These are phyloP conservation scores for thale cress (Arabidopsis thaliana) DNA, from an alignment of 345 rosid genomes.

Conservation along the genomic window TAIR10.1 NC_003070.9:20952501-20953000, in stretches of 20 bases:
- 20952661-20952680: slow-evolving; percentile 47
- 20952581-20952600: slow-evolving; percentile 72
- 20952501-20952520: slow-evolving; percentile 35
- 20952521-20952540: slow-evolving; percentile 43
- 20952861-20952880: slow-evolving; percentile 62
- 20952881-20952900: slow-evolving; percentile 57
- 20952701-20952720: slow-evolving; percentile 20
- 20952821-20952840: slow-evolving; percentile 61
- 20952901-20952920: slow-evolving; percentile 45
- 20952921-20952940: slow-evolving; percentile 59
- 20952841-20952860: slow-evolving; percentile 59
- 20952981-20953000: slow-evolving; percentile 46
- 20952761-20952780: slow-evolving; percentile 35
- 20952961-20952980: slow-evolving; percentile 40
- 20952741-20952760: slow-evolving; percentile 73
- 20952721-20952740: slow-evolving; percentile 58
- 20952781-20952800: slow-evolving; percentile 49
- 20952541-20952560: slow-evolving; percentile 50
- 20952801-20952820: slow-evolving; percentile 56
- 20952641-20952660: slow-evolving; percentile 59
- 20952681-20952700: slow-evolving; percentile 27
- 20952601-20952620: slow-evolving; percentile 85
- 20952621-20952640: slow-evolving; percentile 90
- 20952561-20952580: slow-evolving; percentile 54
- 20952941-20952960: slow-evolving; percentile 56